phyloP scores from a whole-genome alignment of 2,329 filamentous ascomycete genomes.

The Botryotinia convoluta region DNA sequence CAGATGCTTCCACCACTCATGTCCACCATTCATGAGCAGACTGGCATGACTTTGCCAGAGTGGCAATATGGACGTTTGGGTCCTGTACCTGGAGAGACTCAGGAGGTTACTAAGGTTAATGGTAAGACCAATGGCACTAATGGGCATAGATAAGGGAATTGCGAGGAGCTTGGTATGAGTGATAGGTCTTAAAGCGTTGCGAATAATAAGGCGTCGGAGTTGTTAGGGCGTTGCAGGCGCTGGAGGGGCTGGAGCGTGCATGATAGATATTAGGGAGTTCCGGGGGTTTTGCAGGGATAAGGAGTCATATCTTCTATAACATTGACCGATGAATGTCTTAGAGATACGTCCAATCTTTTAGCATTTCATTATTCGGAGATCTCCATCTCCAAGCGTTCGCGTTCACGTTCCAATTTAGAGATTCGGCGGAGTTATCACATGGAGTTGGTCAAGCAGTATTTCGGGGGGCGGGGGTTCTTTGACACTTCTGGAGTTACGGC shows the following conservation, averaged over 20 bases:
- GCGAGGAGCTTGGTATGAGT: background rate
- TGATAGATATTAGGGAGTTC: background rate
- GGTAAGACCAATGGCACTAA: constrained; percentile 23
- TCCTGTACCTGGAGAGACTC: constrained; percentile 34
- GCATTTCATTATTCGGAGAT: background rate
- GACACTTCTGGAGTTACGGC: background rate
- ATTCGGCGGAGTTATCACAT: background rate
- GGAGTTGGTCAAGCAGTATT: background rate
- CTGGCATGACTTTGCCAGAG: constrained; percentile 73
- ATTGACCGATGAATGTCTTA: background rate
- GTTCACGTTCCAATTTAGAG: too few species aligned
- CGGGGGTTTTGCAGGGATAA: background rate
- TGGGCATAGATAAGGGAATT: background rate
- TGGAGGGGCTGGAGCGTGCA: too few species aligned
- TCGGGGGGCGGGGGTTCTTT: background rate
- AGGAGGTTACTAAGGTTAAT: constrained; percentile 23
- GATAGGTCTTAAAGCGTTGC: background rate
- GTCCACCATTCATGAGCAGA: constrained; percentile 85
- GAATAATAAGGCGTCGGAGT: background rate
- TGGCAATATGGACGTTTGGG: constrained; percentile 64
- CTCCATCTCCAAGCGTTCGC: background rate
- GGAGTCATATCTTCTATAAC: background rate
- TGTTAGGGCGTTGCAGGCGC: background rate
- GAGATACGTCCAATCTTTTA: background rate
- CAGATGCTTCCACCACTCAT: constrained; percentile 81